Evolutionary conservation across 192 early-diverging fungal genomes (phyloP), one percentile per base, ranked within the genome.

Genomic region (Diversispora eburnea): DNA sequence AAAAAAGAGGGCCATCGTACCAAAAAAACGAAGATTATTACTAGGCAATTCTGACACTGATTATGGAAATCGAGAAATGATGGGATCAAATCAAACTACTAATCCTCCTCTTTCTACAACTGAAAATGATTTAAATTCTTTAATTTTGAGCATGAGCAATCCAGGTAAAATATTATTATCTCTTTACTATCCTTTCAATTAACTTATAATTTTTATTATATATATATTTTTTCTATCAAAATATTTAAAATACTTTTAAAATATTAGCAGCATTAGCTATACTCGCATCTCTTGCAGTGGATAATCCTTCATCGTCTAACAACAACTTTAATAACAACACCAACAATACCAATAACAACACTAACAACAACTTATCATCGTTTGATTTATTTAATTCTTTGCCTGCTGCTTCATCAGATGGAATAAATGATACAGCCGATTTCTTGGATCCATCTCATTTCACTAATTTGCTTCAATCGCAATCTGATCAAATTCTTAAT

Each of bases 1-100:
- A 19, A 77, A 80, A 57, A 87, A 85, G 72, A 41, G 81, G 15
- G 75, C 78, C 2, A 77, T 84, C 45, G 80, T 84, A 64, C 84
- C 84, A 7, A 80, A 81, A 68, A 87, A 87, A 59, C 69, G 69
- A 42, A 55, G 69, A 55, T 71, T 71, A 59, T 46, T 71, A 58
- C n/a, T 71, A 22, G 56, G 41, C 20, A 67, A 51, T 67, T 22
- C 47, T 39, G 66, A 52, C n/a, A 22, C 66, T 3, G 19, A 64
- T 45, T 64, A 46, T 64, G 45, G 4, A 45, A 64, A 64, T 47
- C 62, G 45, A 42, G 62, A 47, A 22, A 6, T 64, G 33, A 7
- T 52, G 3, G 66, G 43, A 15, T 51, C 61, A 12, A 20, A 8
- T 8, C 19, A 25, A 51, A 33, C 7, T 47, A 2, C 48, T 51